These are phyloP conservation scores for Carpinus fangiana DNA, from an alignment of 306 rosid species.

Conservation along the genomic window DNA sequence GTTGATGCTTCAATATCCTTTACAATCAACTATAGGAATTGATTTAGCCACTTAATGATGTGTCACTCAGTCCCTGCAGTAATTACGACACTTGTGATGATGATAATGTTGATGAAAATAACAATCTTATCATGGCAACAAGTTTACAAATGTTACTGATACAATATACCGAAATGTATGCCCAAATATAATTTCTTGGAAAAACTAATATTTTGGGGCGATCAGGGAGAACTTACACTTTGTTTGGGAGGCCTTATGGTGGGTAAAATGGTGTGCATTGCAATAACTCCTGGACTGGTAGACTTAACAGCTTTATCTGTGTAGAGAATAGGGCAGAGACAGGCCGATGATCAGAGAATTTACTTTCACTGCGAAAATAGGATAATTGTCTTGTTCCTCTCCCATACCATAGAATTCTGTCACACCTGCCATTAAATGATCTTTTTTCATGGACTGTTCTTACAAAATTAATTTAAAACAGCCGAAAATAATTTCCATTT, in stretches of 20 bases:
- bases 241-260: constrained; percentile 31
- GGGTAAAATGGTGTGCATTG: constrained; percentile 30
- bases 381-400: constrained; percentile 84
- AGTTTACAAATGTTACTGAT: constrained; percentile 2
- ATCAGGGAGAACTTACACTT: constrained; percentile 47
- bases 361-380: constrained; percentile 83
- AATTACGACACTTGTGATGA: background rate
- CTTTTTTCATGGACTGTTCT: constrained; percentile 5
- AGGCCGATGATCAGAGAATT: constrained; percentile 95
- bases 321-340: constrained; percentile 90
- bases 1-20: constrained; percentile 39
- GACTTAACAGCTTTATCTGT: constrained; percentile 56
- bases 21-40: constrained; percentile 32
- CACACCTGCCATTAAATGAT: constrained; percentile 68
- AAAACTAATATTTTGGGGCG: background rate
- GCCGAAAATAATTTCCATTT: background rate
- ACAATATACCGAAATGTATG: constrained; percentile 3
- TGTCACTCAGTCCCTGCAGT: constrained; percentile 37
- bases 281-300: constrained; percentile 40
- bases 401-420: constrained; percentile 88
- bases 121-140: background rate
- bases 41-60: constrained; percentile 27
- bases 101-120: background rate
- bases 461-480: background rate
- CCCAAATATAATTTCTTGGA: background rate